phyloP scores from a whole-genome alignment of 257 asterid genomes.

The Lantana camara region DNA sequence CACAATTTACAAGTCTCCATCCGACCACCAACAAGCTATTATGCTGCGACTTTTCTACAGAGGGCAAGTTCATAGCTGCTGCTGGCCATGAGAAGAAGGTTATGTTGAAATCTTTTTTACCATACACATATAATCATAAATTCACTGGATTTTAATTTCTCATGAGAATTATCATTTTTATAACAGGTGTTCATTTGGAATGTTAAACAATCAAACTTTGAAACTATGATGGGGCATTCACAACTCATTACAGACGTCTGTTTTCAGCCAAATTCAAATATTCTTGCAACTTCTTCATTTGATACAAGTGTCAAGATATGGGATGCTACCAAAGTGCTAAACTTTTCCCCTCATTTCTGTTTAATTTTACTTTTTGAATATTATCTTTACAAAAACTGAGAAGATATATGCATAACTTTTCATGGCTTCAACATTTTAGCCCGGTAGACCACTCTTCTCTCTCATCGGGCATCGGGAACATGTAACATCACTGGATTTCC shows the following conservation, averaged over 20 bases:
- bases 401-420: constrained; percentile 11
- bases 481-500: constrained; percentile 51
- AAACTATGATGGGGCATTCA: constrained; percentile 31
- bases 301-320: constrained; percentile 49
- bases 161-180: constrained; percentile 16
- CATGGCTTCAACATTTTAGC: constrained; percentile 34
- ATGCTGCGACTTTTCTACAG: constrained; percentile 50
- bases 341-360: not conserved
- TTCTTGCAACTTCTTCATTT: constrained; percentile 55
- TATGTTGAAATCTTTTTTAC: constrained; percentile 3
- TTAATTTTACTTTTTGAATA: not conserved
- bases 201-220: constrained; percentile 14
- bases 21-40: constrained; percentile 42
- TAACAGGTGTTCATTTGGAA: constrained; percentile 45
- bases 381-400: not conserved
- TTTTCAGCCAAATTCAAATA: constrained; percentile 42
- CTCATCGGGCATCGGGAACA: constrained; percentile 49
- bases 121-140: not conserved
- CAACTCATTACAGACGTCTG: constrained; percentile 47
- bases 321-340: constrained; percentile 46
- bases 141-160: constrained; percentile 6
- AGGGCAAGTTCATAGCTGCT: constrained; percentile 46
- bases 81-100: constrained; percentile 65
- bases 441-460: constrained; percentile 2
- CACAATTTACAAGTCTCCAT: constrained; percentile 26